A percentile compares a stretch with the other conserved stretches of the same genome.
These are phyloP conservation scores for Lactuca sativa DNA, from an alignment of 129 eudicot species.

Conservation along the genomic window DNA sequence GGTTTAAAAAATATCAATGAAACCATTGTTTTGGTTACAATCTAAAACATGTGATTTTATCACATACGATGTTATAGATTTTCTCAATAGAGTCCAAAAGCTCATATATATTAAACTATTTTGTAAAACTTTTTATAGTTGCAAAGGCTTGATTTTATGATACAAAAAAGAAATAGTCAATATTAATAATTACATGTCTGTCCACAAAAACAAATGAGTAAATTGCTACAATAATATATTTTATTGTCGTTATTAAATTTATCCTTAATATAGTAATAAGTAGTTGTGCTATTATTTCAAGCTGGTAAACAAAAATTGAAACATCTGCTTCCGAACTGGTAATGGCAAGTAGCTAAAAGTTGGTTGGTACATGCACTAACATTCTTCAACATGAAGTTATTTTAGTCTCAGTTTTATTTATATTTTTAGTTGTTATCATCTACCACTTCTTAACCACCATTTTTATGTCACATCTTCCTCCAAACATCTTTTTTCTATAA, in stretches of 20 bases:
- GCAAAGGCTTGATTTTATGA: too few relatives aligned
- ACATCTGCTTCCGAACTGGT: slow-evolving; percentile 32
- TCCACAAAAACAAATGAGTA: neutral
- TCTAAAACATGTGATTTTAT: too few relatives aligned
- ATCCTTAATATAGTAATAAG: slow-evolving; percentile 1
- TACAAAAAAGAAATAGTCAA: neutral
- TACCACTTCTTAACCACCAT: slow-evolving; percentile 26
- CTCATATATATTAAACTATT: too few relatives aligned
- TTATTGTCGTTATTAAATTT: neutral
- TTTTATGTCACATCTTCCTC: slow-evolving; percentile 10
- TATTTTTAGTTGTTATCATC: slow-evolving; percentile 18
- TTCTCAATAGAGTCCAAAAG: too few relatives aligned
- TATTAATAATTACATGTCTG: too few relatives aligned
- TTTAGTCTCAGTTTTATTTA: slow-evolving; percentile 11
- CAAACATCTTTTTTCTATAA: neutral
- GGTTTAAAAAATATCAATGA: too few relatives aligned
- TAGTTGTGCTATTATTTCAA: slow-evolving; percentile 35
- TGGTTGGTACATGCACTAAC: slow-evolving; percentile 20
- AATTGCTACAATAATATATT: neutral
- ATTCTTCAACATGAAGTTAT: slow-evolving; percentile 35
- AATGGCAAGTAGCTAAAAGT: slow-evolving; percentile 14
- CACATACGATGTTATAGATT: too few relatives aligned
- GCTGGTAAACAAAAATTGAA: slow-evolving; percentile 32
- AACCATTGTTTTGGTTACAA: too few relatives aligned
- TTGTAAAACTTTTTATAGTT: too few relatives aligned